A percentile compares a stretch with the other conserved stretches of the same genome.
These are phyloP conservation scores for Sutorius eximius DNA, from an alignment of 1,284 basidiomycete genomes.

Conservation along the genomic window DNA sequence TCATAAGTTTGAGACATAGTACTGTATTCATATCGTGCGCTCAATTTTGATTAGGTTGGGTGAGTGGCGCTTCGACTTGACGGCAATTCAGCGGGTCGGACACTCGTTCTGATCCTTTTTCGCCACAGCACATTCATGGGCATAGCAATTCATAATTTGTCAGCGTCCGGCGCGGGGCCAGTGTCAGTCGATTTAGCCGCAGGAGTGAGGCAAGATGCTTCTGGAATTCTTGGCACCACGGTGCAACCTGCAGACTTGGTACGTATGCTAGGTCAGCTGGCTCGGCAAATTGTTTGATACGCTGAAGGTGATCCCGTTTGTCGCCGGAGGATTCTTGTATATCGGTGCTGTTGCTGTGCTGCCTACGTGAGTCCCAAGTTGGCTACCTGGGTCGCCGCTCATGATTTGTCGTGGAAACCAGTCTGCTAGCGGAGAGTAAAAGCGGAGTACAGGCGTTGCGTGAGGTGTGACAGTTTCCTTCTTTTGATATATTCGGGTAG, in stretches of 20 bases:
- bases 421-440: constrained; percentile 81
- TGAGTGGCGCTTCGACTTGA: constrained; percentile 31
- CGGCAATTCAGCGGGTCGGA: neutral
- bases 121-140: constrained; percentile 78
- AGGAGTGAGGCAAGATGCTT: constrained; percentile 67
- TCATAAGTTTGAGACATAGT: neutral
- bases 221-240: constrained; percentile 79
- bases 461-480: constrained; percentile 54
- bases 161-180: constrained; percentile 46
- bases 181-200: constrained; percentile 60
- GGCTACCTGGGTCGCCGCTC: constrained; percentile 11
- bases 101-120: constrained; percentile 6
- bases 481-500: constrained; percentile 10
- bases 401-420: constrained; percentile 34
- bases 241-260: constrained; percentile 76
- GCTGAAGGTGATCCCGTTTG: constrained; percentile 80
- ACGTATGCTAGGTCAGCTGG: constrained; percentile 32
- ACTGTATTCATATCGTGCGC: constrained; percentile 6
- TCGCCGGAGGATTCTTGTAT: constrained; percentile 91
- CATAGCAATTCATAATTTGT: constrained; percentile 78
- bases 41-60: constrained; percentile 49
- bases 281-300: constrained; percentile 13
- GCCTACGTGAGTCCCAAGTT: constrained; percentile 64
- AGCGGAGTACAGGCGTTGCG: constrained; percentile 82
- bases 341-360: constrained; percentile 89